A percentile compares a stretch with the other conserved stretches of the same genome.
These are phyloP conservation scores for Suillus ampliporus DNA, from an alignment of 768 basidiomycete genomes.

Conservation along the genomic window DNA sequence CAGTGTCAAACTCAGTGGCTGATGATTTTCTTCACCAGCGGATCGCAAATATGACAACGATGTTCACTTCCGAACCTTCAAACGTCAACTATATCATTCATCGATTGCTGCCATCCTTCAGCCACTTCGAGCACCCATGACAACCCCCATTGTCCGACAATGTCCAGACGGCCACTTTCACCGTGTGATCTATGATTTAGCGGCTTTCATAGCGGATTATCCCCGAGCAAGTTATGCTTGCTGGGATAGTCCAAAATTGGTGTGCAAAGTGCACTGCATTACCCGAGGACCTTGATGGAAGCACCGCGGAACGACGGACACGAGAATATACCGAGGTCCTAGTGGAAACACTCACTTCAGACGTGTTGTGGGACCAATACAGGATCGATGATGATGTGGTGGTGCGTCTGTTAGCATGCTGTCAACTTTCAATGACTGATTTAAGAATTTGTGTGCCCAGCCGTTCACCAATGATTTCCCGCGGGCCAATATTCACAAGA, in stretches of 20 bases:
- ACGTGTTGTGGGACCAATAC: conserved; percentile 38
- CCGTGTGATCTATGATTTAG: conserved; percentile 38
- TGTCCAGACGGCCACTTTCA: conserved; percentile 41
- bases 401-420: conserved; percentile 25
- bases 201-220: conserved; percentile 47
- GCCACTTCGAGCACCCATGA: conserved; percentile 33
- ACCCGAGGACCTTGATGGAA: conserved; percentile 25
- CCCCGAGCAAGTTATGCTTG: conserved; percentile 43
- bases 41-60: conserved; percentile 16
- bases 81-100: conserved; percentile 34
- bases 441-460: neutral
- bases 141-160: conserved; percentile 24
- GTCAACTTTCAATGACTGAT: no score
- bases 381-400: conserved; percentile 39
- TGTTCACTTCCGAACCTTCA: conserved; percentile 22
- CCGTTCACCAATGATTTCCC: conserved; percentile 13
- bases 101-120: conserved; percentile 33
- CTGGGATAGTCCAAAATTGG: conserved; percentile 42
- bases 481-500: conserved; percentile 15
- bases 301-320: conserved; percentile 9
- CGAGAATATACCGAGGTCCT: conserved; percentile 28
- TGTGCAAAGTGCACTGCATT: conserved; percentile 36
- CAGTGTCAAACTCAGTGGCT: no score
- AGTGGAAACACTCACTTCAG: conserved; percentile 23
- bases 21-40: conserved; percentile 23